Base-by-base conservation (phyloP, 2,329 filamentous ascomycete genomes). In the Phaeoacremonium minimum region DNA sequence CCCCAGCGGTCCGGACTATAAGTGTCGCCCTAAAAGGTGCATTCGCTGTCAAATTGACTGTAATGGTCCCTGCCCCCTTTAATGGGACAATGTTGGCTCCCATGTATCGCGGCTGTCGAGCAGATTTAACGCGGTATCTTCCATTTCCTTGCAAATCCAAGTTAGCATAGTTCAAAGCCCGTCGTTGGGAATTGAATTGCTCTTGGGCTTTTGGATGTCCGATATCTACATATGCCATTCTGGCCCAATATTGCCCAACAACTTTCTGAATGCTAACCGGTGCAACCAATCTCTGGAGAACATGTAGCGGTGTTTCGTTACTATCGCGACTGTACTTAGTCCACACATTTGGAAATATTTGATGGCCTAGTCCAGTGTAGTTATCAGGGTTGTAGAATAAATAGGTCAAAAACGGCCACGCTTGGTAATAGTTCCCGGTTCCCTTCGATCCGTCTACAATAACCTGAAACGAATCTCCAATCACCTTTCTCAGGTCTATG, bases 171-270 rank as follows among this genome's bases (percentile, higher is more conserved):
- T 64, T 66, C 35, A 71, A 45, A 13, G 42, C 43, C 3, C 43
- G 42, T 9, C 58, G 55, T 43, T 66, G 55, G 18, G 39, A 39
- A 4, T 57, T 45, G 51, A 67, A 72, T 28, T 56, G 40, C 1
- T 57, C 46, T 15, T 61, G 57, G 1, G 64, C 66, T 7, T 58
- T 58, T 1, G 55, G 40, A 44, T 73, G 66, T 11, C 65, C 67
- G 19, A 73, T 69, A 30, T 74, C 70, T 9, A 66, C 66, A 42
- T 66, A 71, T 5, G 70, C 70, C 71, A 75, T 75, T 40, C 62
- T 62, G 3, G 70, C 70, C 69, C 69, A 73, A 52, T 74, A 74
- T 13, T 58, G 53, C 4, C 60, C 69, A 7, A 75, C 62, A 7
- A 74, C 55, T 7, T 53, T 37, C 11, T 63, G 58, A 15, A 64